Conservation (phyloP, 345 rosid species). For the Murraya paniculata region DNA sequence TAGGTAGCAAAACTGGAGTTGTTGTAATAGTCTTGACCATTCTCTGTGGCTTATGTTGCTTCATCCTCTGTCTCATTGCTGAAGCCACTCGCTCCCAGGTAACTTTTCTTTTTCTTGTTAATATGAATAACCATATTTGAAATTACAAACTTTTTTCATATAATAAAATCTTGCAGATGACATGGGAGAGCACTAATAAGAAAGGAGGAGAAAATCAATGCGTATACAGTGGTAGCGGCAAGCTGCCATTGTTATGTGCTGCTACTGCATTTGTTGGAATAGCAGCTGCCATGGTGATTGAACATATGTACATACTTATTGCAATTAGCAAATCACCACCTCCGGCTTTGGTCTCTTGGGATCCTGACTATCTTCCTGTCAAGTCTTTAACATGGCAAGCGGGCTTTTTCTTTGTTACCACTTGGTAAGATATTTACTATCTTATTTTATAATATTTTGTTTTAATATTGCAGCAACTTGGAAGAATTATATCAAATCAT, state of each 20-base stretch:
- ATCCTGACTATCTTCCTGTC: constrained; percentile 36
- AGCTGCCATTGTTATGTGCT: constrained; percentile 62
- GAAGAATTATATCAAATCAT: neutral
- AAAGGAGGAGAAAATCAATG: constrained; percentile 41
- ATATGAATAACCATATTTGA: neutral
- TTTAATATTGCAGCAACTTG: neutral
- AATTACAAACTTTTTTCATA: neutral
- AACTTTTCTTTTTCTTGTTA: neutral
- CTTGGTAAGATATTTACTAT: constrained; percentile 48
- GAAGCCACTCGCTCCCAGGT: constrained; percentile 95
- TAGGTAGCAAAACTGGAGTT: constrained; percentile 69
- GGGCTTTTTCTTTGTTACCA: constrained; percentile 67
- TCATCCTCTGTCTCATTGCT: constrained; percentile 74
- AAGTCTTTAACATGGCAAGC: constrained; percentile 63
- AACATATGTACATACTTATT: constrained; percentile 61
- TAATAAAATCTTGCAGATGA: constrained; percentile 42
- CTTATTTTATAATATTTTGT: neutral
- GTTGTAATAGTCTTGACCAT: constrained; percentile 51
- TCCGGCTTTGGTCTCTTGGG: constrained; percentile 44
- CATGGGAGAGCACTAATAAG: constrained; percentile 32
- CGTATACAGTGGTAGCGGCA: constrained; percentile 68
- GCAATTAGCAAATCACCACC: constrained; percentile 68
- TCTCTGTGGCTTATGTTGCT: constrained; percentile 69
- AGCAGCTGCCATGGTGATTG: constrained; percentile 64
- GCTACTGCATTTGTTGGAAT: constrained; percentile 57